Base-by-base conservation (phyloP, 257 asterid species). In the Solanum appendiculatum region DNA sequence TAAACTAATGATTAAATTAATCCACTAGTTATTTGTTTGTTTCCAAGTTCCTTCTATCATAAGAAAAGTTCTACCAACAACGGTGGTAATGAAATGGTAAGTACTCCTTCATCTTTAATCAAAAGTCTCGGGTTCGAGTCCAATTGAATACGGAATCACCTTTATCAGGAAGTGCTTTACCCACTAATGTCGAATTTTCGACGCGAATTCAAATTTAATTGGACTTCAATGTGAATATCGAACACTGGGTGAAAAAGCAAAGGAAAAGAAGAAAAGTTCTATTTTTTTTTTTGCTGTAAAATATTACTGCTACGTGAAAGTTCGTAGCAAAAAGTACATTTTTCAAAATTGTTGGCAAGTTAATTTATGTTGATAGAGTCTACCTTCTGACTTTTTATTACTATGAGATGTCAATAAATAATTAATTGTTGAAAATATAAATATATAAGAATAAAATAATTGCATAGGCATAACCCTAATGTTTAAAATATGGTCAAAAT, bases 371-470 rank as follows among this genome's bases (percentile, higher is more conserved):
- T 86, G 93, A 88, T 86, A 31, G 13, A 87, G 90, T 91, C 94
- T 84, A 80, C 82, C 88, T 60, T 91, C 85, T 89, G 92, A 93
- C 93, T 92, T 89, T 92, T 40, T 34, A 27, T 90, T 85, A 58
- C 88, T 86, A 89, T 82, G 69, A 56, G 75, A 88, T 87, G 77
- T 86, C 88, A 36, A 36, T 84, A 86, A 86, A 27, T 42, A 27
- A 86, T n/a, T 39, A 69, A 86, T 82, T 88, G 77, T 44, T 46
- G 51, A 33, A 46, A 25, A 18, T 44, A 8, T 25, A 78, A 25
- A 44, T 25, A 44, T 25, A 8, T 18, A 46, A 80, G 27, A 16
- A 27, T 78, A 44, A 44, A 80, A 46, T 80, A 48, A 29, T 80
- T 51, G 85, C 42, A 29, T 80, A 56, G 25, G 42, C 40, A 48